phyloP scores from a whole-genome alignment of 2,329 filamentous ascomycete genomes.

The Hysterium pulicare region DNA sequence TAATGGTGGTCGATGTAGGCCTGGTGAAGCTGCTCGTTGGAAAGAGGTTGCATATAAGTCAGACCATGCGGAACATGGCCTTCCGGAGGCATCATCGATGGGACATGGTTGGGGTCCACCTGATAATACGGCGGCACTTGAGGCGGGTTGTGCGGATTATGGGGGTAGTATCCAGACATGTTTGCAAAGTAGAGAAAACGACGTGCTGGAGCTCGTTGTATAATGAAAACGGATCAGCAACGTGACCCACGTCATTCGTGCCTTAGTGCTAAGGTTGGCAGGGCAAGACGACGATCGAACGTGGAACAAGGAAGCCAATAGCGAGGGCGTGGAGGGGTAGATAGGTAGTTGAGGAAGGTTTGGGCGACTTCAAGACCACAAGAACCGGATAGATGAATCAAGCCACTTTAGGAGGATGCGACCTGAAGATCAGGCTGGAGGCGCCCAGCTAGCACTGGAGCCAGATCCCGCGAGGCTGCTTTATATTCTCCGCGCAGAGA shows the following conservation, averaged over 20 bases:
- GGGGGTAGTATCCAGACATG: slow-evolving; percentile 39
- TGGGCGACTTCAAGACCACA: slow-evolving; percentile 1
- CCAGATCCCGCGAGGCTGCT: slow-evolving; percentile 22
- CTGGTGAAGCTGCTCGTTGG: slow-evolving; percentile 29
- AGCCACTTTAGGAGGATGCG: slow-evolving; percentile 23
- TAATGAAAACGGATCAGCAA: slow-evolving; percentile 20
- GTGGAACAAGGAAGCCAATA: slow-evolving; percentile 24
- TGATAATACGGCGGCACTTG: slow-evolving; percentile 37
- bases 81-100: slow-evolving; percentile 28
- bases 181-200: slow-evolving; percentile 13
- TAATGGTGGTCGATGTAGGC: slow-evolving; percentile 34
- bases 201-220: slow-evolving; percentile 12
- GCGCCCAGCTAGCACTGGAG: slow-evolving; percentile 30
- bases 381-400: slow-evolving; percentile 15
- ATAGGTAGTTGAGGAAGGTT: neutral
- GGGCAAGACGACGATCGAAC: slow-evolving; percentile 22
- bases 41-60: slow-evolving; percentile 24
- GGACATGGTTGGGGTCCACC: slow-evolving; percentile 28
- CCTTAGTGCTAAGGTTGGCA: slow-evolving; percentile 17
- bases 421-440: slow-evolving; percentile 18
- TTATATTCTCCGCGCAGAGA: slow-evolving; percentile 19
- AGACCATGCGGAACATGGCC: slow-evolving; percentile 24
- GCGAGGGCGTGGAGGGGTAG: slow-evolving; percentile 16
- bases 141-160: slow-evolving; percentile 30
- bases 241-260: slow-evolving; percentile 38